These are phyloP conservation scores for Aquanectria penicillioides DNA, from an alignment of 2,329 filamentous ascomycete genomes.

Conservation along the genomic window DNA sequence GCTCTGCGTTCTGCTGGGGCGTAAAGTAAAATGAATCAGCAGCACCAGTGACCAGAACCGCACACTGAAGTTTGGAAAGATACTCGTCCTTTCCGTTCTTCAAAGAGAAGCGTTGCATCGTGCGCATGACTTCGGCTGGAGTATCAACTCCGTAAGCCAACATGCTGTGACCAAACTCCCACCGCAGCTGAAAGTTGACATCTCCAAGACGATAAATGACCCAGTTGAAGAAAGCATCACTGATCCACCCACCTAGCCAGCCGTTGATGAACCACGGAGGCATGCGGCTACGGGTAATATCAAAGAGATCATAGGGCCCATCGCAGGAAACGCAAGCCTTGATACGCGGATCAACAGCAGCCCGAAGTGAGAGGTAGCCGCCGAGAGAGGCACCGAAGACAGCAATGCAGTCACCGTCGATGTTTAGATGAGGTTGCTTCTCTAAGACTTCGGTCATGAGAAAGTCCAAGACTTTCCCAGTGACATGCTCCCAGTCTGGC, in stretches of 20 bases:
- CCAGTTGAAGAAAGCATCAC: constrained; percentile 38
- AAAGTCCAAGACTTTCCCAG: constrained; percentile 44
- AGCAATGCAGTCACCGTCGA: constrained; percentile 51
- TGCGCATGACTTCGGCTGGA: constrained; percentile 39
- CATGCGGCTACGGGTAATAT: constrained; percentile 39
- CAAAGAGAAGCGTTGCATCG: constrained; percentile 33
- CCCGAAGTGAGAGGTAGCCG: constrained; percentile 58
- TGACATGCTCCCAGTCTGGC: constrained; percentile 52
- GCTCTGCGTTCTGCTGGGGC: constrained; percentile 17
- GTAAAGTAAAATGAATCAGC: constrained; percentile 33
- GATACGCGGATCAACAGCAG: constrained; percentile 52
- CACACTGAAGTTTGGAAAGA: constrained; percentile 38
- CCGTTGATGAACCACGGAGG: constrained; percentile 36
- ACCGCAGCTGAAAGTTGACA: constrained; percentile 42
- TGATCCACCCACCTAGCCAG: constrained; percentile 34
- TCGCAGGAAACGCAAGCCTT: constrained; percentile 53
- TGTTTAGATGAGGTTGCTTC: constrained; percentile 34
- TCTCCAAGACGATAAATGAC: constrained; percentile 29
- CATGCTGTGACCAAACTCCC: constrained; percentile 42
- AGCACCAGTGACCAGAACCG: constrained; percentile 42
- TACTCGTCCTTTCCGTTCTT: constrained; percentile 25
- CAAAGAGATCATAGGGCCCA: constrained; percentile 37
- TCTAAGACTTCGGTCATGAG: constrained; percentile 33
- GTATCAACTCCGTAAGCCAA: constrained; percentile 39
- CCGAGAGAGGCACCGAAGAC: constrained; percentile 53